Evolutionary conservation across 192 early-diverging fungal species (phyloP).

Genomic region (Backusella macrospora): DNA sequence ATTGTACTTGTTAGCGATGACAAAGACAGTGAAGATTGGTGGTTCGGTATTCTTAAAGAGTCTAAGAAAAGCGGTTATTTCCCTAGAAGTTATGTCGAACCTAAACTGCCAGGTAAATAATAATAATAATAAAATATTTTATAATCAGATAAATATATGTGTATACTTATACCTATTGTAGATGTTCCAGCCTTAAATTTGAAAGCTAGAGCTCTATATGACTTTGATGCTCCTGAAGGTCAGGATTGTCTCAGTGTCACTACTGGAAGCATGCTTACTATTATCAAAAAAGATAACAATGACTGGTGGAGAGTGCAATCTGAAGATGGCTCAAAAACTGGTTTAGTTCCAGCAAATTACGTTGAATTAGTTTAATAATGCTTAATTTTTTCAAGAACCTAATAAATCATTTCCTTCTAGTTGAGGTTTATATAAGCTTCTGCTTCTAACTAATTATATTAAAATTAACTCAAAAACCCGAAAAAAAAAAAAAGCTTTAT

Average conservation of each 20-base stretch:
- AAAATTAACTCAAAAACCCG: not conserved
- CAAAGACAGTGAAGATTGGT: conserved; percentile 47
- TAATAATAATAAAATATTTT: not conserved
- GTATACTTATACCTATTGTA: not conserved
- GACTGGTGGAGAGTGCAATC: conserved; percentile 54
- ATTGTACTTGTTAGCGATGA: conserved; percentile 39
- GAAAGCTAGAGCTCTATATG: conserved; percentile 32
- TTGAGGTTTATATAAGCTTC: not conserved
- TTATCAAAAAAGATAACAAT: conserved; percentile 54
- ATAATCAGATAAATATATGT: not conserved
- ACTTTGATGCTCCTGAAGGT: conserved; percentile 44
- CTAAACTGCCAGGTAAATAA: conserved; percentile 28
- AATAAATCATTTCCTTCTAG: not conserved
- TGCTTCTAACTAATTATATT: not conserved
- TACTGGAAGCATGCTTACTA: conserved; percentile 61
- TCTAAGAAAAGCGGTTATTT: conserved; percentile 47
- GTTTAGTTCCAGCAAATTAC: conserved; percentile 54
- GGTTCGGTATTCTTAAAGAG: conserved; percentile 47
- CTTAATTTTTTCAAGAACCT: not conserved
- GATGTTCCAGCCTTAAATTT: not conserved
- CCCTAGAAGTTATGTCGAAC: conserved; percentile 52
- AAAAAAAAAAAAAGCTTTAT: not conserved
- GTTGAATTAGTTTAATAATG: conserved; percentile 43
- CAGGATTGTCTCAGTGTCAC: conserved; percentile 65
- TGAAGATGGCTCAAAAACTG: conserved; percentile 34